Evolutionary conservation across 805 yeast species (phyloP).

Genomic region (Yamadazyma akitaensis): DNA sequence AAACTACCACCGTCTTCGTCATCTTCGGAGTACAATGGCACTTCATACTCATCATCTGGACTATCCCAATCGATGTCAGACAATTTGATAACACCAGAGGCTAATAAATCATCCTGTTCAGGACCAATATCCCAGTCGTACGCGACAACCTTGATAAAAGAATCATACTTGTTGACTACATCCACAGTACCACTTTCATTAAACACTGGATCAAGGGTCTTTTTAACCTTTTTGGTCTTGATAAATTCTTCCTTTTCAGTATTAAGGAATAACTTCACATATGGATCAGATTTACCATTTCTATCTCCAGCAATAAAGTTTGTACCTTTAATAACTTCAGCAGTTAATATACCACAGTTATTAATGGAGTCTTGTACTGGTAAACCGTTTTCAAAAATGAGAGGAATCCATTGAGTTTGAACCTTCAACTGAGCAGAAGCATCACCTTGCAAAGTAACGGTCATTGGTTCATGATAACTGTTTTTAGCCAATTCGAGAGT

Average conservation of each 20-base stretch:
- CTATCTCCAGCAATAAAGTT: constrained; percentile 82
- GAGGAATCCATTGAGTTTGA: constrained; percentile 78
- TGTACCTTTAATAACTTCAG: constrained; percentile 61
- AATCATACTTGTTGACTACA: constrained; percentile 60
- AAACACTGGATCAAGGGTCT: constrained; percentile 88
- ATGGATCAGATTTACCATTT: constrained; percentile 94
- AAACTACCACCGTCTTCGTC: constrained; percentile 63
- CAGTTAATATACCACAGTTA: constrained; percentile 67
- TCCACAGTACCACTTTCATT: constrained; percentile 63
- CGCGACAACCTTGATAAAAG: constrained; percentile 54
- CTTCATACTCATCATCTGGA: constrained; percentile 55
- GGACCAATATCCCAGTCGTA: constrained; percentile 95
- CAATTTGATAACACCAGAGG: constrained; percentile 58
- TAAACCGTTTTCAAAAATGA: constrained; percentile 48
- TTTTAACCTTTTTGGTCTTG: constrained; percentile 79
- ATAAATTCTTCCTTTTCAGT: constrained; percentile 53
- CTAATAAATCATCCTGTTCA: constrained; percentile 78
- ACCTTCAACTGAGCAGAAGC: constrained; percentile 52
- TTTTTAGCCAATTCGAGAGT: constrained; percentile 62
- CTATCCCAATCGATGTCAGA: constrained; percentile 30
- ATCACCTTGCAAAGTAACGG: constrained; percentile 53
- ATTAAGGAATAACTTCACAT: constrained; percentile 64
- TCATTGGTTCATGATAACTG: constrained; percentile 60
- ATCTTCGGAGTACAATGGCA: constrained; percentile 50
- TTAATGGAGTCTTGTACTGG: constrained; percentile 74